Evolutionary conservation across 2,329 filamentous ascomycete genomes (phyloP).

Genomic region (Apiospora phragmitis): DNA sequence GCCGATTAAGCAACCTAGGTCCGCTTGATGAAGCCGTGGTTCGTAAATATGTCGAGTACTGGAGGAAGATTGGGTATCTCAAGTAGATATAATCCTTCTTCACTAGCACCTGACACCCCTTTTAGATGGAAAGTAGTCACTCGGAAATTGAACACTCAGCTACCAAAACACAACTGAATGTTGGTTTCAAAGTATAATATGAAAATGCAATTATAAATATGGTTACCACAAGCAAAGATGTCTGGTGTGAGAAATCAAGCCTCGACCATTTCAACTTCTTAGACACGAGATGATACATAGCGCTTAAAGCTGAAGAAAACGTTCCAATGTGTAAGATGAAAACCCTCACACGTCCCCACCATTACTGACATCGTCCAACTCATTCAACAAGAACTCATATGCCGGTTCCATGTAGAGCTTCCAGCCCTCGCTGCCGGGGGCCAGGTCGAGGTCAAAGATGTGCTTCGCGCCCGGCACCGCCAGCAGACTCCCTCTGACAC

Average conservation of each 20-base stretch:
- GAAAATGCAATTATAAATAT: too few relatives aligned
- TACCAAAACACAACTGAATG: too few relatives aligned
- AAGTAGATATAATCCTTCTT: neutral
- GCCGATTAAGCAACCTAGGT: conserved; percentile 5
- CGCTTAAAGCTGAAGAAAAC: too few relatives aligned
- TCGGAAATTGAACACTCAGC: too few relatives aligned
- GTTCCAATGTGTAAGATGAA: neutral
- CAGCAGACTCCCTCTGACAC: neutral
- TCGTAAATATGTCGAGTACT: neutral
- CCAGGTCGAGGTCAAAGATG: conserved; percentile 21
- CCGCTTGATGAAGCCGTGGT: neutral
- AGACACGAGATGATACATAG: too few relatives aligned
- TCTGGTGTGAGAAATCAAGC: too few relatives aligned
- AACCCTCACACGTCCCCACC: neutral
- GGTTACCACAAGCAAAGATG: too few relatives aligned
- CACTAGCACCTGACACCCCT: too few relatives aligned
- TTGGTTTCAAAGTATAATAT: too few relatives aligned
- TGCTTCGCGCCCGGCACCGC: conserved; percentile 4
- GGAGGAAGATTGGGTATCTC: neutral
- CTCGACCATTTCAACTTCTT: too few relatives aligned
- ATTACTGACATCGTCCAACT: neutral
- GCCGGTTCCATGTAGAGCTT: conserved; percentile 17
- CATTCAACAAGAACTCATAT: conserved; percentile 14
- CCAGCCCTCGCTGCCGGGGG: conserved; percentile 20
- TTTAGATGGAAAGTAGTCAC: too few relatives aligned